Evolutionary conservation across 2,329 filamentous ascomycete species (phyloP).

Genomic region (Pseudogymnoascus sp.): DNA sequence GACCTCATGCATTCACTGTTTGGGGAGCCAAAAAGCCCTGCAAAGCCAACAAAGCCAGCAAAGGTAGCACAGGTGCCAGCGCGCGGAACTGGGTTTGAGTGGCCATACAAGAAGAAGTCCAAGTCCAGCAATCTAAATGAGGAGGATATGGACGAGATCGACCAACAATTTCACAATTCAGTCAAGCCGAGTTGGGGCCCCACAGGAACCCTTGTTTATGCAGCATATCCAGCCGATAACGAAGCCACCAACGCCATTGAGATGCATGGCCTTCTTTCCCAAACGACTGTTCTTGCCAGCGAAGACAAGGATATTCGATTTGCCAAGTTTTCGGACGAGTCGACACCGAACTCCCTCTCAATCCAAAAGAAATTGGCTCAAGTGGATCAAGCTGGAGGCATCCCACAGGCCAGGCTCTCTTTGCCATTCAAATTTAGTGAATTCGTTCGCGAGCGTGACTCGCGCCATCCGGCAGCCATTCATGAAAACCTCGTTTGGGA

Average conservation of each 20-base stretch:
- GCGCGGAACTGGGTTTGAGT: conserved; percentile 45
- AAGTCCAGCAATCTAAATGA: conserved; percentile 60
- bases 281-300: conserved; percentile 53
- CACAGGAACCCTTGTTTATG: conserved; percentile 64
- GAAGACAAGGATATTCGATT: conserved; percentile 59
- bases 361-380: conserved; percentile 50
- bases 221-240: conserved; percentile 28
- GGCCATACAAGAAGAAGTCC: conserved; percentile 74
- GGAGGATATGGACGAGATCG: conserved; percentile 52
- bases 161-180: conserved; percentile 62
- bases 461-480: conserved; percentile 36
- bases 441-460: conserved; percentile 38
- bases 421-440: conserved; percentile 41
- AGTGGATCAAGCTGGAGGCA: conserved; percentile 46
- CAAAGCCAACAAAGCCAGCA: conserved; percentile 38
- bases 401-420: conserved; percentile 52
- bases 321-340: conserved; percentile 54
- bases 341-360: conserved; percentile 46
- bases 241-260: conserved; percentile 28
- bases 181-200: conserved; percentile 76
- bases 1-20: conserved; percentile 96
- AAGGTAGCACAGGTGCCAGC: neutral
- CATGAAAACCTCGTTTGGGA: conserved; percentile 79
- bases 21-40: conserved; percentile 58
- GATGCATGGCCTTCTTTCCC: conserved; percentile 41